Evolutionary conservation across 805 yeast species (phyloP), one percentile per base, ranked within the genome.

Genomic region (Starmerella sirachaensis): DNA sequence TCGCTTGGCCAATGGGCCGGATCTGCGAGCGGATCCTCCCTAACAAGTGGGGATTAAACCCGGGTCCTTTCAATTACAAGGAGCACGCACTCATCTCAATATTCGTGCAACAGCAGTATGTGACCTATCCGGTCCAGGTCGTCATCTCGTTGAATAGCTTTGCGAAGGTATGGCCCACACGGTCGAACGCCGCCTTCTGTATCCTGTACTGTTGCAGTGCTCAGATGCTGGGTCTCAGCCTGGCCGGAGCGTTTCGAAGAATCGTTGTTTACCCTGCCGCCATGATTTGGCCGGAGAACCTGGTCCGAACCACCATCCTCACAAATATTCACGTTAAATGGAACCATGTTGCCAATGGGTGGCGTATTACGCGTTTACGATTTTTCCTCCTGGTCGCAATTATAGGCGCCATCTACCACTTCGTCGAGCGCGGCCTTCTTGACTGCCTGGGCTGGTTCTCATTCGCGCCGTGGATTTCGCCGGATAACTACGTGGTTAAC

Each of bases 271-370:
- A 69, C 44, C 78, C 83, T 6, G 66, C 77, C 4, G 60, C 72
- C 9, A 70, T 75, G 60, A 65, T 77, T 36, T 79, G 86, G 86
- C 88, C 88, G 3, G 54, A 70, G 3, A 69, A 69, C 48, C 63
- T 79, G 53, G 79, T 76, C 35, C 64, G 74, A 4, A 53, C 72
- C 19, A 73, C 78, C 18, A 66, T 75, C 47, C 63, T 70, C 58
- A 61, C 71, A 49, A 65, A 68, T 59, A 62, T 75, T 57, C 68
- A 62, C 56, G 42, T 64, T 51, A 60, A 69, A 47, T 62, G 58
- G 29, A 68, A 69, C 53, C 70, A 71, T 52, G 56, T 59, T 8
- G 72, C 78, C 18, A 60, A 72, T 42, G 77, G 78, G 3, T 76
- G 82, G 82, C 68, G 59, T 26, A 65, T 74, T 25, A 64, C 76